These are phyloP conservation scores for Solanum etuberosum DNA, from an alignment of 257 asterid species.

Conservation along the genomic window DNA sequence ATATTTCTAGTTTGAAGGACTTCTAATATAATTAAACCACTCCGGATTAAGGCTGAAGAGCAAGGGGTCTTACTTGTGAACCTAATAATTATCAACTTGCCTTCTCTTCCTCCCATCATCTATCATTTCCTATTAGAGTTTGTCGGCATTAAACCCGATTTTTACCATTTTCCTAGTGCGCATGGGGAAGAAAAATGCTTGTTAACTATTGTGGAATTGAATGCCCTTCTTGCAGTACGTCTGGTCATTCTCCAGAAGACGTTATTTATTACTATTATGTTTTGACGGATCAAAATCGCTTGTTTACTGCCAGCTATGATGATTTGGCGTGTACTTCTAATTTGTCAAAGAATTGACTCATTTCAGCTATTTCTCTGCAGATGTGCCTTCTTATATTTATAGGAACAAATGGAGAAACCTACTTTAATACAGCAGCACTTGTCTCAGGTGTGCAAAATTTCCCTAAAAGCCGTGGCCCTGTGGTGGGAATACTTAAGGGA, in stretches of 20 bases:
- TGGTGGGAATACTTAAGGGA: conserved; percentile 45
- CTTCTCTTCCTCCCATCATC: neutral
- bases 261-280: neutral
- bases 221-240: neutral
- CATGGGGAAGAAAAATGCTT: neutral
- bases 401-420: conserved; percentile 53
- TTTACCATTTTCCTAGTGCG: neutral
- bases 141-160: neutral
- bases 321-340: neutral
- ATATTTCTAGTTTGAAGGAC: neutral
- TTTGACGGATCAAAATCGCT: neutral
- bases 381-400: conserved; percentile 46
- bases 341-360: neutral
- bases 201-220: neutral
- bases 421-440: conserved; percentile 40
- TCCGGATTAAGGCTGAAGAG: neutral
- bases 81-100: neutral
- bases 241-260: neutral
- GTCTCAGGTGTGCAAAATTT: conserved; percentile 50
- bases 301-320: neutral
- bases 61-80: neutral
- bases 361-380: conserved; percentile 9
- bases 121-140: neutral
- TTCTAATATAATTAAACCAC: neutral
- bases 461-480: conserved; percentile 46